Conservation (phyloP, 768 basidiomycete genomes). For the Trametes punicea region DNA sequence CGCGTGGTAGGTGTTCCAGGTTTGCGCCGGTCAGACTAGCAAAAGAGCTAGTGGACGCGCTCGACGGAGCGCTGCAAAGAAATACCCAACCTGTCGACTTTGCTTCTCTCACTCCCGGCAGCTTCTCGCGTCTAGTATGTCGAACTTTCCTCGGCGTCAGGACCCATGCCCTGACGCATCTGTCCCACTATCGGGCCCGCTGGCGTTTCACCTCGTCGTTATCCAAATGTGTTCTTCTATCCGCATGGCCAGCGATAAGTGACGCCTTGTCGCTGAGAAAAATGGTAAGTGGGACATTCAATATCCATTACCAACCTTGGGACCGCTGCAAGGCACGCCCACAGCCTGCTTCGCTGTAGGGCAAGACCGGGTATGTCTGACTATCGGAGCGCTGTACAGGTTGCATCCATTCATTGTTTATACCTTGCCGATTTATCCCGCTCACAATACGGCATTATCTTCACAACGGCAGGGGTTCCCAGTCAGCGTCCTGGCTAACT, state of each 20-base stretch:
- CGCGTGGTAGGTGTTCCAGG: not conserved
- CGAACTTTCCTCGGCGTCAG: constrained; percentile 1
- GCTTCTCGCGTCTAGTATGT: not conserved
- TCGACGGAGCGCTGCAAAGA: constrained; percentile 6
- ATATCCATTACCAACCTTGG: not conserved
- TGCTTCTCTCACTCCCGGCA: not conserved
- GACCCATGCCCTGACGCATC: not conserved
- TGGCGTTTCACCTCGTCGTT: no score
- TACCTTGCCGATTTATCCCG: no score
- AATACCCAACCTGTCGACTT: not conserved
- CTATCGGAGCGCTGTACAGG: not conserved
- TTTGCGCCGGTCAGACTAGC: not conserved
- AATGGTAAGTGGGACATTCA: no score
- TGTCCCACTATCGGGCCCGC: not conserved
- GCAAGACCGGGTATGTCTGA: not conserved
- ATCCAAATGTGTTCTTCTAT: no score
- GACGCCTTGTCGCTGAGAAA: not conserved
- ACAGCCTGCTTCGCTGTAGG: not conserved
- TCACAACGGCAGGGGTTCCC: no score
- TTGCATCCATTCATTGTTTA: not conserved
- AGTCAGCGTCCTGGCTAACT: no score
- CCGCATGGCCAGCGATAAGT: no score
- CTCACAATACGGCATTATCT: no score
- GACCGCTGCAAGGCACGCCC: not conserved
- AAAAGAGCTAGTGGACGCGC: not conserved